A percentile compares a stretch with the other conserved stretches of the same genome.
phyloP scores from a whole-genome alignment of 148 eudicot genomes.

The Fallopia convolvulus region DNA sequence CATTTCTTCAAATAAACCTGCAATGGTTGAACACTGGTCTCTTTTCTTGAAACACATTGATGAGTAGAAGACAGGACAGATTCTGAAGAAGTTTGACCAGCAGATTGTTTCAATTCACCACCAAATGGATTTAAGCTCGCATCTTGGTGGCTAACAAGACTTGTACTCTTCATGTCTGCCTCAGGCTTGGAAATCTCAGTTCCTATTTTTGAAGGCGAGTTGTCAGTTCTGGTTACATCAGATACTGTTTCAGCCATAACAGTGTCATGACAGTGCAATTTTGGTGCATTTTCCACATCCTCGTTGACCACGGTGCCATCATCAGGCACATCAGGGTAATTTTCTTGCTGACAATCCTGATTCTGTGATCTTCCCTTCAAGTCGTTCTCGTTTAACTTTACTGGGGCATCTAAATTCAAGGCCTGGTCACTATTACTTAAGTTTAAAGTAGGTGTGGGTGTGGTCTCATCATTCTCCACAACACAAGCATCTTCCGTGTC shows the following conservation, averaged over 20 bases:
- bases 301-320: conserved; percentile 18
- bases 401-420: conserved; percentile 13
- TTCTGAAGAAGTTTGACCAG: conserved; percentile 16
- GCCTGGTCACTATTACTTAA: conserved; percentile 15
- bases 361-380: not conserved
- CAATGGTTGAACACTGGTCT: conserved; percentile 23
- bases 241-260: conserved; percentile 9
- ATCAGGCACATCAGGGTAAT: conserved; percentile 15
- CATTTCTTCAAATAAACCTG: conserved; percentile 43
- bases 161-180: conserved; percentile 18
- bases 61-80: conserved; percentile 14
- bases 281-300: conserved; percentile 9
- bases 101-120: conserved; percentile 17
- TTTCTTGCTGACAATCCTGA: conserved; percentile 18
- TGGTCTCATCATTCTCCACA: conserved; percentile 47
- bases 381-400: conserved; percentile 15
- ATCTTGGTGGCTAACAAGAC: conserved; percentile 2
- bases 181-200: conserved; percentile 11
- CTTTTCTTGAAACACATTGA: conserved; percentile 18
- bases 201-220: conserved; percentile 12
- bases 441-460: conserved; percentile 21
- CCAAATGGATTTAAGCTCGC: conserved; percentile 3
- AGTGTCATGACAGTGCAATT: conserved; percentile 2
- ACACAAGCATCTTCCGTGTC: conserved; percentile 60
- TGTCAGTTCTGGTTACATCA: conserved; percentile 6